These are phyloP conservation scores for Pancytospora philotis DNA, from an alignment of 371 early-diverging fungal genomes.

Conservation along the genomic window DNA sequence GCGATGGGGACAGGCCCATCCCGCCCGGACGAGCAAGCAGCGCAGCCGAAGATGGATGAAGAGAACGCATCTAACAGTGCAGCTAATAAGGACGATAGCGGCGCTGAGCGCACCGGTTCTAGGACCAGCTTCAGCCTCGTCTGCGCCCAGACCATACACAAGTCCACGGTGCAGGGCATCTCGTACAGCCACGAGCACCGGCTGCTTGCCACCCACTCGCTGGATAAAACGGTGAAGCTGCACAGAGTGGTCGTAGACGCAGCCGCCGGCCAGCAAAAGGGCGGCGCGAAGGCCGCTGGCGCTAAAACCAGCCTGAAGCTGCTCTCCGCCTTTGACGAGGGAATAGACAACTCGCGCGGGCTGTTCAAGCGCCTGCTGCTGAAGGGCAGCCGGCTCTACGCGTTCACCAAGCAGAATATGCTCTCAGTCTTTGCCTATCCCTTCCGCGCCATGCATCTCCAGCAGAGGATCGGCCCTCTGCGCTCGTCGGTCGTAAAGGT, in stretches of 20 bases:
- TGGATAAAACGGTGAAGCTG: conserved; percentile 24
- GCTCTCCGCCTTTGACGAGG: neutral
- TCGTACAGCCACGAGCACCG: conserved; percentile 12
- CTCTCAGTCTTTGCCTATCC: conserved; percentile 24
- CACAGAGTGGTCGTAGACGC: too few species aligned
- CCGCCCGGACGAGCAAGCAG: neutral
- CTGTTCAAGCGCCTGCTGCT: conserved; percentile 23
- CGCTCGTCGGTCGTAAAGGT: conserved; percentile 43
- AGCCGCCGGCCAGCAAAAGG: too few species aligned
- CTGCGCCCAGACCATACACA: conserved; percentile 3
- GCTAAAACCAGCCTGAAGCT: neutral
- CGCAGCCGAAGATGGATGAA: too few species aligned
- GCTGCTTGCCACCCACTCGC: conserved; percentile 21
- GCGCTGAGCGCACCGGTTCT: neutral
- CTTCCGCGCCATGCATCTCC: conserved; percentile 24
- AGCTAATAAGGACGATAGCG: neutral
- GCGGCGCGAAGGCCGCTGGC: conserved; percentile 9
- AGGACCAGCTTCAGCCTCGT: neutral
- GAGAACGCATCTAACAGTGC: conserved; percentile 3
- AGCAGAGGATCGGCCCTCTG: conserved; percentile 47
- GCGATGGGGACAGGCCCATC: neutral
- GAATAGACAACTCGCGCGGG: conserved; percentile 3
- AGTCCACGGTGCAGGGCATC: conserved; percentile 19
- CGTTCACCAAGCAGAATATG: conserved; percentile 1
- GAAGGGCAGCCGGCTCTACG: conserved; percentile 7